Conservation (phyloP, 768 basidiomycete genomes). For the Cystofilobasidium bisporidii region DNA sequence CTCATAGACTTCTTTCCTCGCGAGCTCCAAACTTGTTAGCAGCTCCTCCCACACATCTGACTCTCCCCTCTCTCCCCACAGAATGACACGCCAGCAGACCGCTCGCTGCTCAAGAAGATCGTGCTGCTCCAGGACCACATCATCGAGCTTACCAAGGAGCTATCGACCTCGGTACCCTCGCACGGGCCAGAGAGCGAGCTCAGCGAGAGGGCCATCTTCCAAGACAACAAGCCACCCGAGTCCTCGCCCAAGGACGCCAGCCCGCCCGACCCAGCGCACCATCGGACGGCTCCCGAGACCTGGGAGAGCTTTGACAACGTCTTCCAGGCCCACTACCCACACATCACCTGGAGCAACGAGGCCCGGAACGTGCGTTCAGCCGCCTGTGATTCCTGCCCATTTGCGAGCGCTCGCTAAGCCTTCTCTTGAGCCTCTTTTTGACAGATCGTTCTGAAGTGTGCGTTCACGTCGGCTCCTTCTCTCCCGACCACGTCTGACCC, state of each 20-base stretch:
- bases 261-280: too few relatives aligned
- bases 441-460: not conserved
- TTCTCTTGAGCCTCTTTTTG: not conserved
- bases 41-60: too few relatives aligned
- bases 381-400: too few relatives aligned
- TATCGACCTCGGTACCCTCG: not conserved
- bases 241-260: not conserved
- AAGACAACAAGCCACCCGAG: not conserved
- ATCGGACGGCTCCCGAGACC: not conserved
- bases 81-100: conserved; percentile 1
- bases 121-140: conserved; percentile 55
- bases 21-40: not conserved
- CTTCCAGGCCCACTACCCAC: conserved; percentile 61
- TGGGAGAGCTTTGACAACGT: conserved; percentile 81
- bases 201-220: not conserved
- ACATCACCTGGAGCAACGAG: conserved; percentile 60
- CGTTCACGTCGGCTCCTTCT: not conserved
- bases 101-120: conserved; percentile 36
- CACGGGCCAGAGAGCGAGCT: not conserved
- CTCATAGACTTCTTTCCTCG: not conserved
- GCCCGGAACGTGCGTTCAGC: conserved; percentile 72
- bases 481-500: not conserved
- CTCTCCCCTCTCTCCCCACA: not conserved
- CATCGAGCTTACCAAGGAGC: conserved; percentile 41
- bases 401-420: too few relatives aligned